These are phyloP conservation scores for Cladosporium colombiae DNA, from an alignment of 2,329 filamentous ascomycete species.

Conservation along the genomic window DNA sequence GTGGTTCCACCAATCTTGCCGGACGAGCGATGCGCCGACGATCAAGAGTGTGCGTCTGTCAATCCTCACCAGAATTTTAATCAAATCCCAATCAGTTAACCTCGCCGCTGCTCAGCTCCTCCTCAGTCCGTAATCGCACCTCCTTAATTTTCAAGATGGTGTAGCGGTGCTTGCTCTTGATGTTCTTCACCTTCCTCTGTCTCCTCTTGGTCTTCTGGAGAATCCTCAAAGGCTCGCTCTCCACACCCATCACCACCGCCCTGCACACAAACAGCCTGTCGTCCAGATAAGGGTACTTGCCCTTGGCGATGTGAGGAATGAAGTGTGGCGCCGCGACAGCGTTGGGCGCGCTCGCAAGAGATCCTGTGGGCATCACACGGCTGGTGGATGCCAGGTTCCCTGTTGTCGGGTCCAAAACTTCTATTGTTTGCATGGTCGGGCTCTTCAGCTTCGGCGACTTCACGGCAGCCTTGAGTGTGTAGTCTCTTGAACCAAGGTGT, in stretches of 20 bases:
- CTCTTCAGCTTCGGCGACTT: conserved; percentile 46
- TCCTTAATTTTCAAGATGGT: conserved; percentile 85
- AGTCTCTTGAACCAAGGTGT: conserved; percentile 81
- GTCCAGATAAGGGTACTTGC: conserved; percentile 64
- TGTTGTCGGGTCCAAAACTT: conserved; percentile 25
- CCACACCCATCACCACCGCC: conserved; percentile 79
- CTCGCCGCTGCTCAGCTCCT: conserved; percentile 8
- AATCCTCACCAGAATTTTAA: background rate
- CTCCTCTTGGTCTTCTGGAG: conserved; percentile 66
- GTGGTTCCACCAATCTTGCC: background rate
- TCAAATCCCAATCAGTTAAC: background rate
- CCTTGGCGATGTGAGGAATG: conserved; percentile 43
- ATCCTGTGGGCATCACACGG: conserved; percentile 31
- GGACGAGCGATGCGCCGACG: background rate
- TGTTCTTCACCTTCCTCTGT: conserved; percentile 65
- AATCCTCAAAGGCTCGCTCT: conserved; percentile 64
- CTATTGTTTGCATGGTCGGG: conserved; percentile 14
- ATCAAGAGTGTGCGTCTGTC: background rate
- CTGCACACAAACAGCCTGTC: conserved; percentile 82
- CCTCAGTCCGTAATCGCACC: conserved; percentile 62
- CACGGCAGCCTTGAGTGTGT: conserved; percentile 74
- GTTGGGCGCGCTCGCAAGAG: conserved; percentile 26
- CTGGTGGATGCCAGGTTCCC: conserved; percentile 29
- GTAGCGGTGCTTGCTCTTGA: conserved; percentile 87
- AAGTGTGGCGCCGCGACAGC: conserved; percentile 36